These are phyloP conservation scores for Dunaliella sp. DNA, from an alignment of 139 green algal species.

Conservation along the genomic window DNA sequence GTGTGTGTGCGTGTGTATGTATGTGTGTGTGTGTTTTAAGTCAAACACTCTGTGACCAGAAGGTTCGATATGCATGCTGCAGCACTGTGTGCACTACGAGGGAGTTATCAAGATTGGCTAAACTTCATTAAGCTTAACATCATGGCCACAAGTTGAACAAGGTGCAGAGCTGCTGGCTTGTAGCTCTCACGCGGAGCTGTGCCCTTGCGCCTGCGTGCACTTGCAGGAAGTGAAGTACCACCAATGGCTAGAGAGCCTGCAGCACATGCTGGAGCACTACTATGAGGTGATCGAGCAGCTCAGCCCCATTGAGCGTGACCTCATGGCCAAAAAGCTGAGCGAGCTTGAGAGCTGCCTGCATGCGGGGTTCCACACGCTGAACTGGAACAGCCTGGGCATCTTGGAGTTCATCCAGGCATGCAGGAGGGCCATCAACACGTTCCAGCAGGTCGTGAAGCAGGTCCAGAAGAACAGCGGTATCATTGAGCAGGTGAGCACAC, in stretches of 20 bases:
- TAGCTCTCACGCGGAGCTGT: too few relatives aligned
- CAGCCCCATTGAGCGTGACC: slow-evolving; percentile 56
- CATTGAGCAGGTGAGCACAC: slow-evolving; percentile 62
- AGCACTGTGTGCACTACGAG: too few relatives aligned
- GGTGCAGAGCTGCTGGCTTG: too few relatives aligned
- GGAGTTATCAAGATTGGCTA: too few relatives aligned
- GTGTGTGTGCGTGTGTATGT: too few relatives aligned
- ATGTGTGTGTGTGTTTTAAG: too few relatives aligned
- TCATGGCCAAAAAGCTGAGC: slow-evolving; percentile 65
- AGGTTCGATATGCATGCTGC: too few relatives aligned
- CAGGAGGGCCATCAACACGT: slow-evolving; percentile 77
- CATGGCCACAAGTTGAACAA: too few relatives aligned
- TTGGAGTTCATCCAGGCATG: slow-evolving; percentile 72
- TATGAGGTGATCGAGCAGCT: slow-evolving; percentile 62
- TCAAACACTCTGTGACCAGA: too few relatives aligned
- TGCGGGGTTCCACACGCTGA: slow-evolving; percentile 77
- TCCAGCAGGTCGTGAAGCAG: slow-evolving; percentile 69
- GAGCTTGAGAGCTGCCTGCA: slow-evolving; percentile 69
- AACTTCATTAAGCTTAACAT: too few relatives aligned
- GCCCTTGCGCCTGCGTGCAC: too few relatives aligned
- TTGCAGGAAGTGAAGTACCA: slow-evolving; percentile 71
- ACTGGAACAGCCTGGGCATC: slow-evolving; percentile 92
- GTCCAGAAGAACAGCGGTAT: slow-evolving; percentile 80
- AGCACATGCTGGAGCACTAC: slow-evolving; percentile 75
- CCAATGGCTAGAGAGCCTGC: slow-evolving; percentile 65